Evolutionary conservation across 352 stramenopile species (phyloP), one percentile per base, ranked within the genome.

Genomic region (Pythium aquatile): DNA sequence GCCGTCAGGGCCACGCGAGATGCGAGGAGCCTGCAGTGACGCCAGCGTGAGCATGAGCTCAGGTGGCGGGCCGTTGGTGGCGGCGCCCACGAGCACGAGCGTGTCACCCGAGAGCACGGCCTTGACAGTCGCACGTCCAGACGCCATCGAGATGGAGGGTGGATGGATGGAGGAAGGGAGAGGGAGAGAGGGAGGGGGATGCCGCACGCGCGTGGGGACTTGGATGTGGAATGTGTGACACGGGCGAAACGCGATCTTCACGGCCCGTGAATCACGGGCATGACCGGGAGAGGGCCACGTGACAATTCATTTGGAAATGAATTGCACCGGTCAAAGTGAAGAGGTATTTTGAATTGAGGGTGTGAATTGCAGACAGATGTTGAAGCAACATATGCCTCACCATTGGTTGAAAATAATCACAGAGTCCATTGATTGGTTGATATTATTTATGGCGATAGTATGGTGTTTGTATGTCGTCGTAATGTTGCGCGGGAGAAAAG

Each of bases 61-160:
- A 1, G 96, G 95, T 33, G 97, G 90, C 37, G 88, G 87, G 3
- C 85, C 92, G 61, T 91, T 93, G 16, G 73, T 79, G 40, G 80
- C 69, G 39, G 88, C 83, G 48, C 97, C 97, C 47, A 99, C 83
- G 55, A 99, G 86, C 69, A 99, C 82, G 37, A 99, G 77, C 42
- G 97, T 99, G 80, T 99, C 97, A 59, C 97, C 97, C 44, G 92
- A 98, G 42, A 99, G 76, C 56, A 99, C 97, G 56, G 92, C 96
- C 76, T 99, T 99, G 66, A 99, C 97, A 55, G 88, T 97, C 58
- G 94, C 96, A 66, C 82, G 85, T 68, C 87, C 87, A 47, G 87
- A 93, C 51, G 86, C 84, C 86, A 95, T 93, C 44, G 47, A 35
- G 49, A 37, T 42, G 48, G 60, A 55, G 30, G 32, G 39, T 58